These are phyloP conservation scores for Fomitopsis palustris DNA, from an alignment of 1,284 basidiomycete genomes.

Conservation along the genomic window DNA sequence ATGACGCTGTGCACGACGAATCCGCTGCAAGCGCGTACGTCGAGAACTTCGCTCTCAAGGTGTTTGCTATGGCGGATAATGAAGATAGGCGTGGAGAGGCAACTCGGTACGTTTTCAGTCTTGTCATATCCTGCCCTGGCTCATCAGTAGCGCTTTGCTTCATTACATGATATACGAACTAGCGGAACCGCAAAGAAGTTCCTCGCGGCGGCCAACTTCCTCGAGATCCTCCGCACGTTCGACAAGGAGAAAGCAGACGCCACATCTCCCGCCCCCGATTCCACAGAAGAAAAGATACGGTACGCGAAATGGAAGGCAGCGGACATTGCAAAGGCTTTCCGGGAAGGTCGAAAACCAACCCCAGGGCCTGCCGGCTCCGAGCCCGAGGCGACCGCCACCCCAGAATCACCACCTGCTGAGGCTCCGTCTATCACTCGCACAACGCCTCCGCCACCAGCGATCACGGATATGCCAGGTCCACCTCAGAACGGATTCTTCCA, in stretches of 20 bases:
- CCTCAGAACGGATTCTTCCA: constrained; percentile 6
- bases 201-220: constrained; percentile 82
- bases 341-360: constrained; percentile 77
- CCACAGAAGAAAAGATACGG: constrained; percentile 62
- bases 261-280: constrained; percentile 27
- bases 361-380: constrained; percentile 55
- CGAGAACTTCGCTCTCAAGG: constrained; percentile 90
- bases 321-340: constrained; percentile 84
- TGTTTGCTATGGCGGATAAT: constrained; percentile 89
- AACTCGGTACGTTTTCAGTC: constrained; percentile 54
- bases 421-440: constrained; percentile 10
- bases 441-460: constrained; percentile 16
- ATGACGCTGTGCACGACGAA: constrained; percentile 85
- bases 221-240: constrained; percentile 80
- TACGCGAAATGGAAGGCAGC: constrained; percentile 94
- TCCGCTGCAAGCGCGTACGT: constrained; percentile 83
- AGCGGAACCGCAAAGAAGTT: constrained; percentile 88
- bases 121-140: neutral
- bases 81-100: constrained; percentile 80
- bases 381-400: constrained; percentile 10
- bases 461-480: constrained; percentile 13
- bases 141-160: neutral
- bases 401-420: constrained; percentile 18
- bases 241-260: constrained; percentile 56
- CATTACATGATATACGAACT: constrained; percentile 9